A percentile compares a stretch with the other conserved stretches of the same genome.
phyloP scores from a whole-genome alignment of 2,329 filamentous ascomycete species.

The Penicillium brevicompactum region DNA sequence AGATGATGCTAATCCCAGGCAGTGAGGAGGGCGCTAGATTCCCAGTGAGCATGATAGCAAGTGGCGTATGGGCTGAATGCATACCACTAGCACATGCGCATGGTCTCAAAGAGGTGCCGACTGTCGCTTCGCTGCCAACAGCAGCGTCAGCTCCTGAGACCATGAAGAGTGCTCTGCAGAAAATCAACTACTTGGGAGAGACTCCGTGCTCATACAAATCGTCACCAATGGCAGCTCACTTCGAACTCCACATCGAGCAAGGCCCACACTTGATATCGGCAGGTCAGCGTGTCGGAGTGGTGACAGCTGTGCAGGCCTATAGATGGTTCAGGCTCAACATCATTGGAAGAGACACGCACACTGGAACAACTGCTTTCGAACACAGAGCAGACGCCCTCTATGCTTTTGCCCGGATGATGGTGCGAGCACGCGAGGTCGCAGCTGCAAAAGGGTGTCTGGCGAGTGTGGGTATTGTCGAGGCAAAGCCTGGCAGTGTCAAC shows the following conservation, averaged over 20 bases:
- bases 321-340: conserved; percentile 72
- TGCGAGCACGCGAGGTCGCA: conserved; percentile 66
- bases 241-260: conserved; percentile 83
- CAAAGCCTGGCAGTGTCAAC: conserved; percentile 70
- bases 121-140: conserved; percentile 44
- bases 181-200: conserved; percentile 69
- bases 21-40: conserved; percentile 81
- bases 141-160: conserved; percentile 59
- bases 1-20: conserved; percentile 12
- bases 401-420: conserved; percentile 67
- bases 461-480: conserved; percentile 69
- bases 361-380: conserved; percentile 70
- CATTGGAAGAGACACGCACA: conserved; percentile 69
- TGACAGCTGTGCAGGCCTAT: conserved; percentile 73
- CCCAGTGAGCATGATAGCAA: conserved; percentile 70
- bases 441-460: conserved; percentile 63
- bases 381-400: conserved; percentile 70
- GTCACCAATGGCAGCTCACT: conserved; percentile 71
- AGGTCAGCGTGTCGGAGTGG: conserved; percentile 66
- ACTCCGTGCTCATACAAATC: conserved; percentile 57
- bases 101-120: conserved; percentile 62
- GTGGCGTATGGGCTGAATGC: conserved; percentile 71
- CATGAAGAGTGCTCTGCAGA: conserved; percentile 68
- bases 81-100: conserved; percentile 66
- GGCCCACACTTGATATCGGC: conserved; percentile 71